These are phyloP conservation scores for Podaxis rugospora DNA, from an alignment of 768 basidiomycete genomes.

Conservation along the genomic window DNA sequence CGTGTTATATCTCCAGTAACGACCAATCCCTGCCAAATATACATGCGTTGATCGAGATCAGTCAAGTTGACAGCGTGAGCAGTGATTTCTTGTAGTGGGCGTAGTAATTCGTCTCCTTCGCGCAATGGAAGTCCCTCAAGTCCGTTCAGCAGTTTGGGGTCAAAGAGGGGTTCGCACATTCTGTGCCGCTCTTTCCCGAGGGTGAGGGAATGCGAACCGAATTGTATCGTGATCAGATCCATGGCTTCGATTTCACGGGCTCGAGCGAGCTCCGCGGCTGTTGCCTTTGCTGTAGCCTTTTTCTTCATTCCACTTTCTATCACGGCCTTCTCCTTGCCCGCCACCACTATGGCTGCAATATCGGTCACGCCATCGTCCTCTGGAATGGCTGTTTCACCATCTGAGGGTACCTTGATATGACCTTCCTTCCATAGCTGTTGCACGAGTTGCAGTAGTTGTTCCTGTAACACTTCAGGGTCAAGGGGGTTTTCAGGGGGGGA, in stretches of 20 bases:
- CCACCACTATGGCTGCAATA: constrained; percentile 85
- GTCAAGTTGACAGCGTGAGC: constrained; percentile 56
- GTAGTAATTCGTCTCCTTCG: constrained; percentile 22
- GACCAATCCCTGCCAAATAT: constrained; percentile 75
- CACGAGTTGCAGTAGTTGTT: constrained; percentile 59
- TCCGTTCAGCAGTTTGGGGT: constrained; percentile 53
- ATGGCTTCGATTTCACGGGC: constrained; percentile 80
- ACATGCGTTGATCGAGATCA: constrained; percentile 63
- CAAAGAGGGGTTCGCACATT: constrained; percentile 88
- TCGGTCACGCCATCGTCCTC: constrained; percentile 88
- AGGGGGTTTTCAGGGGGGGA: constrained; percentile 48
- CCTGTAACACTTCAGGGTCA: constrained; percentile 42
- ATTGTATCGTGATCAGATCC: constrained; percentile 75
- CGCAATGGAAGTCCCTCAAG: constrained; percentile 22
- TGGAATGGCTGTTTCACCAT: constrained; percentile 58
- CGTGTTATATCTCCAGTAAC: constrained; percentile 76
- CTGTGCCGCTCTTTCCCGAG: constrained; percentile 86
- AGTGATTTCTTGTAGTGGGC: constrained; percentile 64
- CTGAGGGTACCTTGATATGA: constrained; percentile 67
- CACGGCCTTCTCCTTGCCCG: constrained; percentile 86
- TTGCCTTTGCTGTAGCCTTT: constrained; percentile 64
- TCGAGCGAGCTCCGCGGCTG: constrained; percentile 76
- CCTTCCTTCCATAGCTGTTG: constrained; percentile 59
- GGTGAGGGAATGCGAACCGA: constrained; percentile 65
- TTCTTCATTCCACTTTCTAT: constrained; percentile 85